phyloP scores from a whole-genome alignment of 2,329 filamentous ascomycete species.

The Ilyonectria robusta region DNA sequence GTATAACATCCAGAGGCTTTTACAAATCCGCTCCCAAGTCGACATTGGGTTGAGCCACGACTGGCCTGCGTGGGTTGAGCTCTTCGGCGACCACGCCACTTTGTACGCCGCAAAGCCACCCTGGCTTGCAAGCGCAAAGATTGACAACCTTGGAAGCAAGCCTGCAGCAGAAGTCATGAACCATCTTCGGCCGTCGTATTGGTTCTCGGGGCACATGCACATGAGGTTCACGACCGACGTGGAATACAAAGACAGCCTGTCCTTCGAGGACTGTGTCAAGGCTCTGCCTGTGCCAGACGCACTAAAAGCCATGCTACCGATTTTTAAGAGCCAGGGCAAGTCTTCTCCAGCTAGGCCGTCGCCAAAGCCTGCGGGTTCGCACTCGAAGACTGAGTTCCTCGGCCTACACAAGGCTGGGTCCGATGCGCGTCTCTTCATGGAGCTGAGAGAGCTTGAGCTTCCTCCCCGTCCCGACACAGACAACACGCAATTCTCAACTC shows the following conservation, averaged over 20 bases:
- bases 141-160: slow-evolving; percentile 82
- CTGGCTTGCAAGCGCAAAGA: slow-evolving; percentile 81
- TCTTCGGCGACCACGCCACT: slow-evolving; percentile 75
- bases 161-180: slow-evolving; percentile 86
- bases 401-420: slow-evolving; percentile 91
- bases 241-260: slow-evolving; percentile 59
- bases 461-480: slow-evolving; percentile 33
- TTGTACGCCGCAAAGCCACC: slow-evolving; percentile 81
- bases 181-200: slow-evolving; percentile 82
- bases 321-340: not conserved
- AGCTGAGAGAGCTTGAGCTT: slow-evolving; percentile 66
- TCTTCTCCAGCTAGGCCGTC: slow-evolving; percentile 46
- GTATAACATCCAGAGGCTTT: slow-evolving; percentile 86
- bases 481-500: slow-evolving; percentile 57
- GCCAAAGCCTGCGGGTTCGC: slow-evolving; percentile 74
- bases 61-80: slow-evolving; percentile 89
- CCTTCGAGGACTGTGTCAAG: slow-evolving; percentile 9
- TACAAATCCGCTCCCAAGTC: slow-evolving; percentile 84
- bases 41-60: slow-evolving; percentile 94
- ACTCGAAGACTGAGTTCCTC: slow-evolving; percentile 85
- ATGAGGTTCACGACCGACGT: slow-evolving; percentile 83
- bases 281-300: slow-evolving; percentile 7
- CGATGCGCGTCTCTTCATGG: slow-evolving; percentile 83
- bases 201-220: slow-evolving; percentile 95
- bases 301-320: slow-evolving; percentile 14